Evolutionary conservation across 192 early-diverging fungal species (phyloP).

Genomic region (Gigaspora rosea): DNA sequence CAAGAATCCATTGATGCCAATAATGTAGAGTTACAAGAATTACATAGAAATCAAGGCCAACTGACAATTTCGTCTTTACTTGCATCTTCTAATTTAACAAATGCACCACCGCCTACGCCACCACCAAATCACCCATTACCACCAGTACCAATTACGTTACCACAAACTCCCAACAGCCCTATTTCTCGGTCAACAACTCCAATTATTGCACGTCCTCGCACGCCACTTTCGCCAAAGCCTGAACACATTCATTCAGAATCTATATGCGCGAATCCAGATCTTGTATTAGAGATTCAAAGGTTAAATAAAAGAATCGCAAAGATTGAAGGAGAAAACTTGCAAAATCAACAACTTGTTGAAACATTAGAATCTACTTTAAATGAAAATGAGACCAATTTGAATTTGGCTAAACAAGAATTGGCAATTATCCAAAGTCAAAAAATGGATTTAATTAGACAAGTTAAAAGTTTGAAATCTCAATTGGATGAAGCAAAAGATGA

Average conservation of each 20-base stretch:
- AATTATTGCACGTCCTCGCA: slow-evolving; percentile 25
- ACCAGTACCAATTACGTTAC: slow-evolving; percentile 7
- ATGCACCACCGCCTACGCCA: slow-evolving; percentile 32
- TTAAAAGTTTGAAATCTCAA: slow-evolving; percentile 44
- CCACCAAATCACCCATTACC: slow-evolving; percentile 37
- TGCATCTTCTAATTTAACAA: neutral
- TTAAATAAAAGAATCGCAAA: slow-evolving; percentile 42
- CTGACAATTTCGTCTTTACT: slow-evolving; percentile 4
- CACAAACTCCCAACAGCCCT: slow-evolving; percentile 31
- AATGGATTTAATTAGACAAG: slow-evolving; percentile 34
- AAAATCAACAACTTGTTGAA: slow-evolving; percentile 37
- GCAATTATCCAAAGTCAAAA: slow-evolving; percentile 39
- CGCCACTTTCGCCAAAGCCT: slow-evolving; percentile 9
- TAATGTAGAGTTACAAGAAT: neutral
- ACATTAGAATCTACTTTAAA: slow-evolving; percentile 48
- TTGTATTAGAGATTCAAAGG: slow-evolving; percentile 20
- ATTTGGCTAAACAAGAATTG: slow-evolving; percentile 41
- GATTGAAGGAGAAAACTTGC: slow-evolving; percentile 40
- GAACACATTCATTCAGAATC: slow-evolving; percentile 17
- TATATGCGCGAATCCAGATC: neutral
- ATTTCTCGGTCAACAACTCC: neutral
- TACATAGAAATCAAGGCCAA: neutral
- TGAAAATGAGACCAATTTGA: slow-evolving; percentile 44
- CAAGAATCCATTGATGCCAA: neutral
- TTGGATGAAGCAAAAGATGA: slow-evolving; percentile 38